Evolutionary conservation across 768 basidiomycete genomes (phyloP), one percentile per base, ranked within the genome.

Genomic region (Boletus fagicola): DNA sequence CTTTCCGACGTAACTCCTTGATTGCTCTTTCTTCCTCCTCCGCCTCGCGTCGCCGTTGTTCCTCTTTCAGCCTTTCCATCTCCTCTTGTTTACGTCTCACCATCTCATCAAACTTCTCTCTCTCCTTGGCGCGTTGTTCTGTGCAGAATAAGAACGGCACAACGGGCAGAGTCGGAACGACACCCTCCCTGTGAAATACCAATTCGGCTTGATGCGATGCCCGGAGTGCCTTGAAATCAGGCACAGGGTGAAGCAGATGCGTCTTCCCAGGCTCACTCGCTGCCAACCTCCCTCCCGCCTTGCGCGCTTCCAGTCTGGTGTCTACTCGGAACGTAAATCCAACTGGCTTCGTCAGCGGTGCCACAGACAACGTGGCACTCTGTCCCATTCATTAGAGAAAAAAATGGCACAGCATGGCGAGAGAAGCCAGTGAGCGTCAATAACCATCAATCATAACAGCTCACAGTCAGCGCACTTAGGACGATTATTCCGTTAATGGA

Each of bases 11-110:
- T 65, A 87, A 58, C 74, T 85, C 87, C 67, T 69, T 77, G 57
- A 88, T 68, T 73, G 83, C 84, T 68, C 69, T 72, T 70, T 83
- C 85, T 72, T 88, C 86, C 63, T 81, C 76, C 65, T 77, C 76
- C 65, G 78, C 82, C 64, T 75, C 70, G 64, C 75, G 75, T 66
- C 71, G 72, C 59, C 79, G 74, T 62, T 69, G 70, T 64, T 78
- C 77, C 65, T 85, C 85, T 63, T 72, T 72, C 56, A 71, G 70
- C 51, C 69, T 69, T 68, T 82, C 76, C 51, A 78, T 68, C 64
- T 83, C 83, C 63, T 71, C 70, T 67, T 87, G 85, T 57, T 82
- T 83, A 65, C 78, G 81, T 59, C 76, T 76, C 30, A 87, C 65
- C 68, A 71, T 75, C 59, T 77, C 79, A 47, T 90, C 86, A 68